Percentiles rank a stretch among this genome's conserved stretches.
phyloP scores from a whole-genome alignment of 2,329 filamentous ascomycete species.

The Fusarium xyrophilum region DNA sequence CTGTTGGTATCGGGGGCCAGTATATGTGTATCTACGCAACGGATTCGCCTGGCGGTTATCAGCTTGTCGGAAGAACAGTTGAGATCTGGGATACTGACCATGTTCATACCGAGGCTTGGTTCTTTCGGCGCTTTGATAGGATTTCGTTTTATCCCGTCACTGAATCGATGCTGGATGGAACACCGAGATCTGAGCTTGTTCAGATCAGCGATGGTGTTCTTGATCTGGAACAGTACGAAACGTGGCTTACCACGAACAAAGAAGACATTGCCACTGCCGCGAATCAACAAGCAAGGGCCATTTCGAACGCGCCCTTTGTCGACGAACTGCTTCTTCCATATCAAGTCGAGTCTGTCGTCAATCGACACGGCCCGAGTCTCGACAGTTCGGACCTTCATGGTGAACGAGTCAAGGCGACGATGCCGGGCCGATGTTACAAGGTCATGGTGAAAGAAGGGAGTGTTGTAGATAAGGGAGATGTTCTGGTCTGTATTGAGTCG shows the following conservation, averaged over 20 bases:
- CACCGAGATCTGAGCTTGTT: constrained; percentile 37
- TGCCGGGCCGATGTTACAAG: constrained; percentile 48
- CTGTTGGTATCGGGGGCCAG: constrained; percentile 48
- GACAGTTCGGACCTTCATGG: constrained; percentile 18
- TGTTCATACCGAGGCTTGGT: constrained; percentile 31
- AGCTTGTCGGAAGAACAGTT: constrained; percentile 47
- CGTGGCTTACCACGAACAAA: constrained; percentile 43
- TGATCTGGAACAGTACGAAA: constrained; percentile 44
- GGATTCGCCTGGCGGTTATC: constrained; percentile 49
- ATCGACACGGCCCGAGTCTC: neutral
- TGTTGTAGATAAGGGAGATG: constrained; percentile 40
- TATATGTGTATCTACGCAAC: constrained; percentile 51
- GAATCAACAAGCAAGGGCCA: constrained; percentile 35
- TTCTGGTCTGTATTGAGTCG: constrained; percentile 47
- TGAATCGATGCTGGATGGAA: constrained; percentile 41
- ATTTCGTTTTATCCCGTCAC: constrained; percentile 45
- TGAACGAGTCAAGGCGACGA: constrained; percentile 42
- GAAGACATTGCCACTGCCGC: constrained; percentile 36
- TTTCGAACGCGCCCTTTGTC: constrained; percentile 41
- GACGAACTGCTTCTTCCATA: constrained; percentile 42
- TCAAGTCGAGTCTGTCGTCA: constrained; percentile 12
- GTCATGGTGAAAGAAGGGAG: constrained; percentile 40
- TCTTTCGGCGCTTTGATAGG: constrained; percentile 46
- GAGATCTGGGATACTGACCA: constrained; percentile 44
- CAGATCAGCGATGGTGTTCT: constrained; percentile 39